These are phyloP conservation scores for Hirsutella thompsonii DNA, from an alignment of 2,329 filamentous ascomycete species.

Conservation along the genomic window DNA sequence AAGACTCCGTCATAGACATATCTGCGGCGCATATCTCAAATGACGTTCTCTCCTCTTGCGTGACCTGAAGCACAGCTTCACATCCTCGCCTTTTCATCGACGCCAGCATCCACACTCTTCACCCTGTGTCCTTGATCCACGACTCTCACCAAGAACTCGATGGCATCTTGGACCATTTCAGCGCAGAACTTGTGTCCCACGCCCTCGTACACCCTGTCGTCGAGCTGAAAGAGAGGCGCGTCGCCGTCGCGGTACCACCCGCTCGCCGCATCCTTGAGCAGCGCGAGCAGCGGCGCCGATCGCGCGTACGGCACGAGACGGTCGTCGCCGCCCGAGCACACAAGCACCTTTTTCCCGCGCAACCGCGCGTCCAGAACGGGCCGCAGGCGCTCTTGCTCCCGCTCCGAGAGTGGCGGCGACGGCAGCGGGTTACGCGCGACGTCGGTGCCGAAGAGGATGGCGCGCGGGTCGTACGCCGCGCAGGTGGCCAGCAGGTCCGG, in stretches of 20 bases:
- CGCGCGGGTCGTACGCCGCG: constrained; percentile 59
- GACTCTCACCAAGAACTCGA: constrained; percentile 45
- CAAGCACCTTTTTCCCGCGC: constrained; percentile 49
- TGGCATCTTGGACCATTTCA: constrained; percentile 54
- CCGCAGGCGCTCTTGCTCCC: constrained; percentile 30
- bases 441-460: constrained; percentile 50
- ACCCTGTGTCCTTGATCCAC: constrained; percentile 20
- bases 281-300: constrained; percentile 45
- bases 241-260: constrained; percentile 43
- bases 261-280: constrained; percentile 41
- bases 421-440: constrained; percentile 16
- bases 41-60: too few species aligned
- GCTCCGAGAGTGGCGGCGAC: constrained; percentile 14
- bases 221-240: constrained; percentile 43
- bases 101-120: not conserved
- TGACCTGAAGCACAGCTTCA: too few species aligned
- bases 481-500: constrained; percentile 49
- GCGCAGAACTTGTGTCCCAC: constrained; percentile 57
- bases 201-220: constrained; percentile 55
- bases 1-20: too few species aligned
- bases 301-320: constrained; percentile 58
- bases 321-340: constrained; percentile 54
- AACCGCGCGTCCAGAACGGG: constrained; percentile 34
- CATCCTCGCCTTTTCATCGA: constrained; percentile 16
- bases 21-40: too few species aligned